Percentiles rank a stretch among this genome's conserved stretches.
Evolutionary conservation across 495 filamentous ascomycete genomes (phyloP).

Genomic region (Neurospora sp.): DNA sequence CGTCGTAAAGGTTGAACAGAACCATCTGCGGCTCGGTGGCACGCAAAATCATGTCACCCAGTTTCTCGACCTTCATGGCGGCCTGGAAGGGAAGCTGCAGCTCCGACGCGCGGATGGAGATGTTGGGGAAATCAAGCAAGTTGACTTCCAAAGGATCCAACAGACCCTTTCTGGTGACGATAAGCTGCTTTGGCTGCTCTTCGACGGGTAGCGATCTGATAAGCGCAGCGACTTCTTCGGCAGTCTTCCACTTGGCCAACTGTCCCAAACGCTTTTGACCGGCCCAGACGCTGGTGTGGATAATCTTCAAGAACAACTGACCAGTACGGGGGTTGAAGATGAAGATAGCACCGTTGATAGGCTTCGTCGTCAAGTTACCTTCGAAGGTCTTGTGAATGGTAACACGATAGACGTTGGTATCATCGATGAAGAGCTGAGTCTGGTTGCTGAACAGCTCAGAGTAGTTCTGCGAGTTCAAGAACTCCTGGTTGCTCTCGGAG

Average conservation of each 20-base stretch:
- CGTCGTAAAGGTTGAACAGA: slow-evolving; percentile 97
- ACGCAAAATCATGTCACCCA: slow-evolving; percentile 97
- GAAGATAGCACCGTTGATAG: slow-evolving; percentile 99
- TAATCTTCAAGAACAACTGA: slow-evolving; percentile 98
- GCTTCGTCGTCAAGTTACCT: slow-evolving; percentile 97
- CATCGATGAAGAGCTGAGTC: slow-evolving; percentile 97
- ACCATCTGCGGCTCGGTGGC: slow-evolving; percentile 99
- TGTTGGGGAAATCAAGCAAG: slow-evolving; percentile 96
- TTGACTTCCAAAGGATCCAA: slow-evolving; percentile 97
- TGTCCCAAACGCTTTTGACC: slow-evolving; percentile 99
- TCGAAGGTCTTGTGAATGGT: slow-evolving; percentile 99
- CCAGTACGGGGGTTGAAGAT: slow-evolving; percentile 99
- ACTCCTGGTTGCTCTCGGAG: slow-evolving; percentile 98
- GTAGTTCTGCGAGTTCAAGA: slow-evolving; percentile 99
- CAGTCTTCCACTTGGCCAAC: slow-evolving; percentile 99
- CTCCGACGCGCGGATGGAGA: slow-evolving; percentile 96
- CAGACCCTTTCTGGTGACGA: slow-evolving; percentile 95
- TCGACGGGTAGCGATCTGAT: slow-evolving; percentile 96
- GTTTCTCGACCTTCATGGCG: slow-evolving; percentile 99
- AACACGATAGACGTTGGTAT: slow-evolving; percentile 98
- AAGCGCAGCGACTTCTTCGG: slow-evolving; percentile 97
- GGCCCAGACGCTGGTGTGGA: slow-evolving; percentile 99
- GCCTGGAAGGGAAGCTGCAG: slow-evolving; percentile 98
- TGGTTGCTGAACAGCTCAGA: slow-evolving; percentile 99
- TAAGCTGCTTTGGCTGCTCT: slow-evolving; percentile 98